These are phyloP conservation scores for Apophysomyces trapeziformis DNA, from an alignment of 371 early-diverging fungal genomes.

Conservation along the genomic window DNA sequence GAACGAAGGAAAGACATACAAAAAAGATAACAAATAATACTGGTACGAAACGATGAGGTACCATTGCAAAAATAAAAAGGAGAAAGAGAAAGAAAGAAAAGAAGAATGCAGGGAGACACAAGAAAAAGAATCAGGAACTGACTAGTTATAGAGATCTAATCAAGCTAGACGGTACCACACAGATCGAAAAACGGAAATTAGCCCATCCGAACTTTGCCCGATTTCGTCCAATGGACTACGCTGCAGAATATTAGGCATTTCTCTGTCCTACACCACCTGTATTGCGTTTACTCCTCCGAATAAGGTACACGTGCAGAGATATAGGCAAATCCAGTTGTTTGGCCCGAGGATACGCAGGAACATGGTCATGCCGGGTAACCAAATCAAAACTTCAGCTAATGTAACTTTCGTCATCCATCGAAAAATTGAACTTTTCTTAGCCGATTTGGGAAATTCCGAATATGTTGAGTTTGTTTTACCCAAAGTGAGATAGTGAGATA, in stretches of 20 bases:
- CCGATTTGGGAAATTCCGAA: not conserved
- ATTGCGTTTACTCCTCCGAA: not conserved
- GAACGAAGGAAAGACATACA: conserved; percentile 12
- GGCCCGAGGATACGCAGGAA: not conserved
- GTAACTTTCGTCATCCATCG: not conserved
- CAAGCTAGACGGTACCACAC: conserved; percentile 12
- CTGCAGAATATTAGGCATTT: conserved; percentile 10
- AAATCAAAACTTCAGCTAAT: not conserved
- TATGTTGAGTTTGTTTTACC: not conserved
- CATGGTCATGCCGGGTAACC: not conserved
- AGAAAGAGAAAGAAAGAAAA: conserved; percentile 13
- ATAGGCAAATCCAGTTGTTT: not conserved
- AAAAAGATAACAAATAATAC: not conserved
- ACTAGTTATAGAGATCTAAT: conserved; percentile 2
- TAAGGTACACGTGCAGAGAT: not conserved
- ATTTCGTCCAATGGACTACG: not conserved
- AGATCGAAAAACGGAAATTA: conserved; percentile 16
- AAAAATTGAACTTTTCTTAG: not conserved
- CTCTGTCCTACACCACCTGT: conserved; percentile 1
- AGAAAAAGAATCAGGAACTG: conserved; percentile 12
- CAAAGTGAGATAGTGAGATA: not conserved
- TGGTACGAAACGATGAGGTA: conserved; percentile 13
- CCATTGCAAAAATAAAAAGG: conserved; percentile 8
- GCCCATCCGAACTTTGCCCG: conserved; percentile 2
- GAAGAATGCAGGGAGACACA: conserved; percentile 11